Evolutionary conservation across 805 yeast genomes (phyloP), one percentile per base, ranked within the genome.

Genomic region (Grigorovia yakushimaensis): DNA sequence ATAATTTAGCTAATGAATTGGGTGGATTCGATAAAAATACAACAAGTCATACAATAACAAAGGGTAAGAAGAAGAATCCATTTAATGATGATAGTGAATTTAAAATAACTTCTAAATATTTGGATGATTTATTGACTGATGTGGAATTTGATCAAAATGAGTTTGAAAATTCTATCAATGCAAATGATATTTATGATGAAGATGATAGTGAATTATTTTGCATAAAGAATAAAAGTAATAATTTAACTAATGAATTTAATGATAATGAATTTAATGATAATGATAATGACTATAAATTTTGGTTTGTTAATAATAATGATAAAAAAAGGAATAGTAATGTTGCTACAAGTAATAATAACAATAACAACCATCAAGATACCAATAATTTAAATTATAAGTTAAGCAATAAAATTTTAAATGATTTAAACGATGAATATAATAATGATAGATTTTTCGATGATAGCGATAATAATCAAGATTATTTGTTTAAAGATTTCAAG

Each of bases 401-500:
- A 23, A n/a, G n/a, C n/a, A n/a, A n/a, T n/a, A n/a, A n/a, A n/a
- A n/a, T n/a, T n/a, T 23, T 23, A 23, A 23, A 23, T 23, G 27
- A 23, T 23, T 23, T 23, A 23, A 9, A 23, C 10, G n/a, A 9
- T 30, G 36, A 8, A 7, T 30, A 33, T 15, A 13, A 33, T 15
- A 15, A 4, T 33, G 37, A 33, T 15, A 33, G 18, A 3, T 33
- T 33, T 33, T 33, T 33, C 18, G 15, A 13, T 15, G 15, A 15
- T 15, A 15, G 5, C 9, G 27, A 23, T 6, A 23, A 8, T 21
- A n/a, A 40, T 5, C 44, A 23, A 20, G 8, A n/a, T 21, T 18
- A 20, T n/a, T 24, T 35, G 10, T 46, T 41, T 23, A 21, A 41
- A 22, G 43, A 46, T 20, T 46, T 46, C n/a, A 41, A 44, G 30